phyloP scores from a whole-genome alignment of 192 early-diverging fungal genomes.

The Coemansia sp. region DNA sequence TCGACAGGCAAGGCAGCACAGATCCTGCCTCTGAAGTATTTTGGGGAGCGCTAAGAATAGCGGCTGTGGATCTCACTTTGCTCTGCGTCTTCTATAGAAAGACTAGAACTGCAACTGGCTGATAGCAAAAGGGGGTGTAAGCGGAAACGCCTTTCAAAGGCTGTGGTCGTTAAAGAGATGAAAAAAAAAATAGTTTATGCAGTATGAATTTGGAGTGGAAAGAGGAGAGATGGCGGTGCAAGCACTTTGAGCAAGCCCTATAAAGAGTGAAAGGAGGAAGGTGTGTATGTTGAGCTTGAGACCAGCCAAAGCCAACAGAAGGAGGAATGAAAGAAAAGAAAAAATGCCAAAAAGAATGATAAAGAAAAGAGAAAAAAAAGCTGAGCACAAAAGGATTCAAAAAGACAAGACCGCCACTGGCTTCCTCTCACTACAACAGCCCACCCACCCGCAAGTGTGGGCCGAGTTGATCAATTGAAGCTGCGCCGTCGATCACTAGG shows the following conservation, averaged over 20 bases:
- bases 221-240: slow-evolving; percentile 2
- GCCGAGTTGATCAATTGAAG: not conserved
- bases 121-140: not conserved
- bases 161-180: not conserved
- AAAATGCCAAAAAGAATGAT: slow-evolving; percentile 11
- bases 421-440: not conserved
- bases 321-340: not conserved
- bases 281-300: slow-evolving; percentile 1
- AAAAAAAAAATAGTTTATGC: not conserved
- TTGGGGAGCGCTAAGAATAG: not conserved
- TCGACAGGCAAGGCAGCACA: not conserved
- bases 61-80: not conserved
- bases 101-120: not conserved
- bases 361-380: slow-evolving; percentile 1
- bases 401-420: not conserved
- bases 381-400: slow-evolving; percentile 6
- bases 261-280: not conserved
- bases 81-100: not conserved
- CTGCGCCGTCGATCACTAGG: not conserved
- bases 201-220: not conserved
- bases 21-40: not conserved
- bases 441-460: slow-evolving; percentile 1
- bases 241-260: not conserved
- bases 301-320: not conserved
- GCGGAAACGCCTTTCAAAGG: slow-evolving; percentile 7